phyloP scores from a whole-genome alignment of 768 basidiomycete species.

The Lentinula raphanica region DNA sequence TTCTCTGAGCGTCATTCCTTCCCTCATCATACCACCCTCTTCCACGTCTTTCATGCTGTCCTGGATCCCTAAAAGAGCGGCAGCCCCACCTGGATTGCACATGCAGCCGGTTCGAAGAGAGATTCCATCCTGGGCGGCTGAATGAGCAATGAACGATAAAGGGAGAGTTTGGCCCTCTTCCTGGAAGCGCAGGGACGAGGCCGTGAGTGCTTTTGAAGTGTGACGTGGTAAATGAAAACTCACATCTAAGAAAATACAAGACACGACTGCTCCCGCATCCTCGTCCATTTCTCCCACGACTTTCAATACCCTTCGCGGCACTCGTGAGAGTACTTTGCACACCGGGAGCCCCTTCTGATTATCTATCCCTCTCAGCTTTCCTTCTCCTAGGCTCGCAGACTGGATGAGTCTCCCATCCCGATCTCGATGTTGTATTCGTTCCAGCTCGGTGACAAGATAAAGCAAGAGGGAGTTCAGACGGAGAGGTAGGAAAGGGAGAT shows the following conservation, averaged over 20 bases:
- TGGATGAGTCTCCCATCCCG: neutral
- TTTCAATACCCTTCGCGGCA: constrained; percentile 48
- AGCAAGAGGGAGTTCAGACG: constrained; percentile 67
- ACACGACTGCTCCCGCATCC: constrained; percentile 59
- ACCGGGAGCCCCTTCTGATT: constrained; percentile 55
- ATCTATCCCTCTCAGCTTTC: neutral
- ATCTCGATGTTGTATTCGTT: constrained; percentile 43
- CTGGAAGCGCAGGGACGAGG: constrained; percentile 28
- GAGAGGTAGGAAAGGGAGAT: constrained; percentile 73
- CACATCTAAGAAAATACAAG: constrained; percentile 60
- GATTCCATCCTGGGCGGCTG: constrained; percentile 58
- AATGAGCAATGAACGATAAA: constrained; percentile 68
- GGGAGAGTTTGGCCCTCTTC: constrained; percentile 63
- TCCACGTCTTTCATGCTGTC: constrained; percentile 46
- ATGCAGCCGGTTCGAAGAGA: constrained; percentile 82
- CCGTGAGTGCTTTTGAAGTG: constrained; percentile 1
- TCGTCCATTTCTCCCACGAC: constrained; percentile 55
- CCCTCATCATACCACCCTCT: constrained; percentile 32
- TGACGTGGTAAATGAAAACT: constrained; percentile 22
- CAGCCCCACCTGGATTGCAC: constrained; percentile 83
- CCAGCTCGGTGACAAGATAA: constrained; percentile 53
- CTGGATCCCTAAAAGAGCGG: constrained; percentile 62
- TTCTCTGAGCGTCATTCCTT: constrained; percentile 55
- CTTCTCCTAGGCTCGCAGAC: no score
- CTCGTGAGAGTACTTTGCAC: constrained; percentile 61